phyloP scores from a whole-genome alignment of 176 grass and related monocot species.

The Cenchrus fungigraminus region DNA sequence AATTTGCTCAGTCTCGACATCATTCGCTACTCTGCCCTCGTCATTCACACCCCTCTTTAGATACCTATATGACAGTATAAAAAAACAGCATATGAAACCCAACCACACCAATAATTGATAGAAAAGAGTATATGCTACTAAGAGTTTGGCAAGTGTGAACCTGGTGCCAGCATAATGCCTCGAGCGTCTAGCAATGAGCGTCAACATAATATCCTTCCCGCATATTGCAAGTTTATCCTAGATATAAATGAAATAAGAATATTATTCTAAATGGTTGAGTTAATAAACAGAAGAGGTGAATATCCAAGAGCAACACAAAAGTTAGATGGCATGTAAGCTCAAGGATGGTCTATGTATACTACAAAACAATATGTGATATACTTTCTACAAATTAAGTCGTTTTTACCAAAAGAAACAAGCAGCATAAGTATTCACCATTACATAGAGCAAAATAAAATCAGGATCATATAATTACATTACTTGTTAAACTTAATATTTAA shows the following conservation, averaged over 20 bases:
- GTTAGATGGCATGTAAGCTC: constrained; percentile 3
- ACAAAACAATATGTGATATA: not conserved
- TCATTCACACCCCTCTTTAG: constrained; percentile 93
- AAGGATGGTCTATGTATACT: constrained; percentile 19
- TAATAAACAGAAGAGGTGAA: constrained; percentile 13
- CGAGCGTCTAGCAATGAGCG: constrained; percentile 92
- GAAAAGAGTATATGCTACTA: constrained; percentile 1
- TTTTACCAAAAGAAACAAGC: not conserved
- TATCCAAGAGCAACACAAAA: not conserved
- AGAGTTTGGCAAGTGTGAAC: constrained; percentile 42
- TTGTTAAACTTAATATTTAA: constrained; percentile 19
- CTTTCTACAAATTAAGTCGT: constrained; percentile 30
- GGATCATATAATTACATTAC: not conserved
- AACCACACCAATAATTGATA: constrained; percentile 11
- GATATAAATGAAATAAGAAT: constrained; percentile 39
- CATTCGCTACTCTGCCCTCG: constrained; percentile 92
- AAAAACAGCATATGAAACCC: constrained; percentile 23
- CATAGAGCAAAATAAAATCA: constrained; percentile 10
- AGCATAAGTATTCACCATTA: constrained; percentile 4
- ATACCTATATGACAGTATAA: constrained; percentile 56
- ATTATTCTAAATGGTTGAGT: constrained; percentile 23
- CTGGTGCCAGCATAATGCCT: constrained; percentile 95
- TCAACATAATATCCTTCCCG: constrained; percentile 80
- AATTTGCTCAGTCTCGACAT: constrained; percentile 99
- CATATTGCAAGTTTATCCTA: constrained; percentile 79